A percentile compares a stretch with the other conserved stretches of the same genome.
phyloP scores from a whole-genome alignment of 2,329 filamentous ascomycete genomes.

The Helminthosporium solani region DNA sequence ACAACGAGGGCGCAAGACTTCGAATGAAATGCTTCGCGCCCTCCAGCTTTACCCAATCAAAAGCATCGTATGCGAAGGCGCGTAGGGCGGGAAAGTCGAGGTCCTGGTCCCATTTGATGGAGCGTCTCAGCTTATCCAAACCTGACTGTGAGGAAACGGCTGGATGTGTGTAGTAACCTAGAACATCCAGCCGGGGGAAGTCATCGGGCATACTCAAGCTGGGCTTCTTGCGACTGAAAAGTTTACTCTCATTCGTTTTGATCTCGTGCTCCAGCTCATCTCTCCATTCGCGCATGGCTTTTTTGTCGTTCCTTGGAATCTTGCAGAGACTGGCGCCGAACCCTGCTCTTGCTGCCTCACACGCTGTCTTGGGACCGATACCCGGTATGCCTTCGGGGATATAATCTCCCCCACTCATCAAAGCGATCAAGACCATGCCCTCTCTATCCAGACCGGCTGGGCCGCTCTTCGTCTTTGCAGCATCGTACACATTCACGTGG shows the following conservation, averaged over 20 bases:
- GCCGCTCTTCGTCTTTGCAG: constrained; percentile 55
- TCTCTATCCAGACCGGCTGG: constrained; percentile 70
- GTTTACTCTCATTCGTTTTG: constrained; percentile 76
- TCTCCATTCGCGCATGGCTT: constrained; percentile 68
- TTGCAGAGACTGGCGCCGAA: constrained; percentile 76
- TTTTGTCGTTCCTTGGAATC: constrained; percentile 60
- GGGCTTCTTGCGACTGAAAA: constrained; percentile 75
- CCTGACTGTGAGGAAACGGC: constrained; percentile 67
- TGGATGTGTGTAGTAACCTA: constrained; percentile 86
- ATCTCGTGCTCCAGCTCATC: constrained; percentile 72
- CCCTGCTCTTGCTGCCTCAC: constrained; percentile 83
- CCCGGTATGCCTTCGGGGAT: constrained; percentile 82
- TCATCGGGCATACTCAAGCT: constrained; percentile 72
- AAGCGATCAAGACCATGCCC: constrained; percentile 88
- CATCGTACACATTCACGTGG: constrained; percentile 81
- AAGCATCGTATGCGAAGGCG: constrained; percentile 72
- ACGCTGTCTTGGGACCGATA: constrained; percentile 84
- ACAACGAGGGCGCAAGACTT: constrained; percentile 73
- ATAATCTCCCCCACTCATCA: constrained; percentile 97
- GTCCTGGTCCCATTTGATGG: constrained; percentile 61
- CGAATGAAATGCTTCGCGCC: constrained; percentile 85
- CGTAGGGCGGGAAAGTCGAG: constrained; percentile 69
- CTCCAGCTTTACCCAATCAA: constrained; percentile 78
- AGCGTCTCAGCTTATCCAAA: constrained; percentile 55
- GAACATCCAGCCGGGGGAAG: constrained; percentile 77